A percentile compares a stretch with the other conserved stretches of the same genome.
These are phyloP conservation scores for Flaveria linearis DNA, from an alignment of 129 eudicot species.

Conservation along the genomic window DNA sequence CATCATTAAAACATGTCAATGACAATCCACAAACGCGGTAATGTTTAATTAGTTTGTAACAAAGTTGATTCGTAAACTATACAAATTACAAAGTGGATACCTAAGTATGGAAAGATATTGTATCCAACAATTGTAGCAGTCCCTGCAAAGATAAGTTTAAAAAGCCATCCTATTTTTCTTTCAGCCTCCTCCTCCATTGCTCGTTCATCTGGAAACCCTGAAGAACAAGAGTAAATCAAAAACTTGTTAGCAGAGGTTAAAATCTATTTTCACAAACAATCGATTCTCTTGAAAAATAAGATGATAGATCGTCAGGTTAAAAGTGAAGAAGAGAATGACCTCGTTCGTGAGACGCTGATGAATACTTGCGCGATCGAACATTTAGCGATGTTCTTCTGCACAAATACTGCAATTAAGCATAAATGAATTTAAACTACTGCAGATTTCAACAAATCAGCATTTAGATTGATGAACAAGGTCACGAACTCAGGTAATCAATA, in stretches of 20 bases:
- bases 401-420: conserved; percentile 44
- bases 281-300: no score
- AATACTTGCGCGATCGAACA: conserved; percentile 53
- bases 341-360: conserved; percentile 38
- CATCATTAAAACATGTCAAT: conserved; percentile 1
- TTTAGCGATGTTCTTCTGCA: conserved; percentile 51
- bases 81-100: conserved; percentile 37
- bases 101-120: conserved; percentile 80
- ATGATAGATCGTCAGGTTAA: not conserved
- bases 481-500: not conserved
- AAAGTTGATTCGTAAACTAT: not conserved
- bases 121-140: conserved; percentile 72
- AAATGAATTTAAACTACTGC: not conserved
- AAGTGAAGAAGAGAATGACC: conserved; percentile 21
- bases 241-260: not conserved
- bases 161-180: conserved; percentile 80
- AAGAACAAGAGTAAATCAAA: not conserved
- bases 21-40: not conserved
- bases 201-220: conserved; percentile 56
- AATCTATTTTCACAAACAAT: no score
- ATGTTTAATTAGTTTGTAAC: not conserved
- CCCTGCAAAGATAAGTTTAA: conserved; percentile 78
- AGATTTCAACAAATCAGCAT: not conserved
- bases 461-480: not conserved
- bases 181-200: conserved; percentile 80